phyloP scores from a whole-genome alignment of 1,284 basidiomycete genomes.

The Calocybe gambosa region DNA sequence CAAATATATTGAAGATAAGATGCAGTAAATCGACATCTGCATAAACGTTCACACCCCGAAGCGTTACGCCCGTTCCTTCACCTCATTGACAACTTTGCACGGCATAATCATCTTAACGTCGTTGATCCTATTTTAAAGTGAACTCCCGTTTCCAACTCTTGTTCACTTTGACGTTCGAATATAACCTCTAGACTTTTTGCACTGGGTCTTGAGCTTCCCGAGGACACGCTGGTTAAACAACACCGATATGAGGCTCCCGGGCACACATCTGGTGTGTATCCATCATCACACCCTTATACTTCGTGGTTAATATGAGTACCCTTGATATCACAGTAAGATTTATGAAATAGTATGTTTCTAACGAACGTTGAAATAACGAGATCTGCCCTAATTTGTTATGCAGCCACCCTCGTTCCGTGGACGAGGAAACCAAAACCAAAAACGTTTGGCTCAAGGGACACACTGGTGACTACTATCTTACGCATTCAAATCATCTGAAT shows the following conservation, averaged over 20 bases:
- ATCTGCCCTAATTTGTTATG: neutral
- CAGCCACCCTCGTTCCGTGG: slow-evolving; percentile 26
- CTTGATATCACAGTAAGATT: too few relatives aligned
- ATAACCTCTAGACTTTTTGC: slow-evolving; percentile 40
- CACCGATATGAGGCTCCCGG: slow-evolving; percentile 41
- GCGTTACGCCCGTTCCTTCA: slow-evolving; percentile 47
- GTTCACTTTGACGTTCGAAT: neutral
- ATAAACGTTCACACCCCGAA: slow-evolving; percentile 40
- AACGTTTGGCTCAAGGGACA: slow-evolving; percentile 53
- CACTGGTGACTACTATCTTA: slow-evolving; percentile 35
- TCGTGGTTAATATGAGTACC: too few relatives aligned
- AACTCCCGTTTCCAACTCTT: slow-evolving; percentile 2
- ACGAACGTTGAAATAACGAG: neutral
- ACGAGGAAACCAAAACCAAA: slow-evolving; percentile 45
- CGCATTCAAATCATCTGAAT: too few relatives aligned
- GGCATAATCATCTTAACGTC: slow-evolving; percentile 45
- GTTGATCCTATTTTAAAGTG: slow-evolving; percentile 45
- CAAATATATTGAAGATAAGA: neutral
- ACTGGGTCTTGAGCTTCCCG: slow-evolving; percentile 52
- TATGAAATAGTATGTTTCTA: slow-evolving; percentile 49
- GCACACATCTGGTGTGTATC: slow-evolving; percentile 32
- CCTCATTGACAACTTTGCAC: slow-evolving; percentile 50
- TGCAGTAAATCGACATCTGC: slow-evolving; percentile 27
- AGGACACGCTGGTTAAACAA: slow-evolving; percentile 45
- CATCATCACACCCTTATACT: too few relatives aligned